These are phyloP conservation scores for Russula compacta DNA, from an alignment of 768 basidiomycete genomes.

Conservation along the genomic window DNA sequence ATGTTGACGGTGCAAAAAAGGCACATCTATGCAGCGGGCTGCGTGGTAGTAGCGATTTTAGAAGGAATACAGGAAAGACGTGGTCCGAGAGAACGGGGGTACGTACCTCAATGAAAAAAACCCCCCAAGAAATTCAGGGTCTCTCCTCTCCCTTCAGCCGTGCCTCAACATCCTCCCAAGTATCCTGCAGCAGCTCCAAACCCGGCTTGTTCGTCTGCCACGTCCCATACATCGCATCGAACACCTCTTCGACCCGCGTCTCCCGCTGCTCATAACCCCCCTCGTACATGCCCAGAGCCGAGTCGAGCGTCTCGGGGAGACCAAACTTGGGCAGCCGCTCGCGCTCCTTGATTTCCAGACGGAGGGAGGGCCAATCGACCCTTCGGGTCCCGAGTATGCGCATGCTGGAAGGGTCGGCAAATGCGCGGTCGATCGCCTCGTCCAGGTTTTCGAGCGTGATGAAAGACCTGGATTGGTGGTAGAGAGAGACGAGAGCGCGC, in stretches of 20 bases:
- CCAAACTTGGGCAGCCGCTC: slow-evolving; percentile 10
- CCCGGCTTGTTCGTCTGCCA: slow-evolving; percentile 8
- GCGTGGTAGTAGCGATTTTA: not conserved
- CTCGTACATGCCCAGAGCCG: not conserved
- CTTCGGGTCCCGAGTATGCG: slow-evolving; percentile 2
- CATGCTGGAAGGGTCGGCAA: slow-evolving; percentile 23
- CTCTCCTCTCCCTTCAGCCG: slow-evolving; percentile 10
- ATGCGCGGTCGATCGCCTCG: slow-evolving; percentile 54
- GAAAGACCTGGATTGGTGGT: slow-evolving; percentile 66
- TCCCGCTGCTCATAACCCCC: slow-evolving; percentile 1
- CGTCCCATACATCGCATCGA: slow-evolving; percentile 20
- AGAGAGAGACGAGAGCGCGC: slow-evolving; percentile 67
- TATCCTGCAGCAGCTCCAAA: slow-evolving; percentile 18
- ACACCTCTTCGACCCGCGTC: slow-evolving; percentile 6
- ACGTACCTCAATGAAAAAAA: not conserved
- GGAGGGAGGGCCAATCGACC: slow-evolving; percentile 17
- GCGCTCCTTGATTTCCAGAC: slow-evolving; percentile 17
- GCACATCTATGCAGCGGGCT: not conserved
- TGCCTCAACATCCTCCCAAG: slow-evolving; percentile 16
- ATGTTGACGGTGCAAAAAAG: not conserved
- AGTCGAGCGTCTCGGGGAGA: slow-evolving; percentile 10
- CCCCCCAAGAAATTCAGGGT: slow-evolving; percentile 1
- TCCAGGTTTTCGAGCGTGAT: slow-evolving; percentile 64
- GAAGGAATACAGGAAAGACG: not conserved
- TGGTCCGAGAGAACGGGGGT: not conserved